Base-by-base conservation (phyloP, 2,329 filamentous ascomycete species). In the Aspergillus uvarum region DNA sequence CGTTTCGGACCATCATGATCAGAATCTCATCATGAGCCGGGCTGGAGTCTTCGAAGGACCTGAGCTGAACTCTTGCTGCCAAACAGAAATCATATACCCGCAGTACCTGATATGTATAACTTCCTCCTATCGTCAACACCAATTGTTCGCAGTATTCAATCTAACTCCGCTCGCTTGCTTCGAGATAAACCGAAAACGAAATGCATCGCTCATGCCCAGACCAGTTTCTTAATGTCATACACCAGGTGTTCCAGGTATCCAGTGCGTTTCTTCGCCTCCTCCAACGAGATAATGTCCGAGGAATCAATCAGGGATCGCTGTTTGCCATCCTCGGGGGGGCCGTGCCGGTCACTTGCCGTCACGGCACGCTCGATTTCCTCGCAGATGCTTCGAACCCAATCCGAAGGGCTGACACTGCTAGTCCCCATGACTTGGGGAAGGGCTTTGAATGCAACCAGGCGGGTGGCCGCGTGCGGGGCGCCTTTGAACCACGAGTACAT, bases 221-320 rank as follows among this genome's bases (percentile, higher is more conserved):
- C 92, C 73, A 98, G 78, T 81, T 91, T 96, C 85, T 96, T 97
- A 69, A 98, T 83, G 60, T 89, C 90, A 80, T 98, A 92, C 1
- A 92, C 91, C 70, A 96, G 77, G 73, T 94, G 89, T 76, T 97
- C 94, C 55, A 98, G 75, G 68, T 96, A 82, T 0, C 92, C 91
- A 0, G 94, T 97, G 62, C 89, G 92, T 80, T 85, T 90, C 82
- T 86, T 94, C 59, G 95, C 95, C 71, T 97, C 92, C 2, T 86
- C 87, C 56, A 96, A 74, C 24, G 88, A 91, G 55, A 99, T 91
- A 54, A 99, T 91, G 68, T 94, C 89, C 47, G 79, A 79, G 60
- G 87, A 77, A 61, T 86, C 80, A 3, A 87, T 77, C 16, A 79
- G 60, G 16, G 74, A 74, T 47, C 56, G 35, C 3, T 14, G 63